Evolutionary conservation across 73 alveolate genomes (phyloP).

Genomic region (Stentor roeselii): DNA sequence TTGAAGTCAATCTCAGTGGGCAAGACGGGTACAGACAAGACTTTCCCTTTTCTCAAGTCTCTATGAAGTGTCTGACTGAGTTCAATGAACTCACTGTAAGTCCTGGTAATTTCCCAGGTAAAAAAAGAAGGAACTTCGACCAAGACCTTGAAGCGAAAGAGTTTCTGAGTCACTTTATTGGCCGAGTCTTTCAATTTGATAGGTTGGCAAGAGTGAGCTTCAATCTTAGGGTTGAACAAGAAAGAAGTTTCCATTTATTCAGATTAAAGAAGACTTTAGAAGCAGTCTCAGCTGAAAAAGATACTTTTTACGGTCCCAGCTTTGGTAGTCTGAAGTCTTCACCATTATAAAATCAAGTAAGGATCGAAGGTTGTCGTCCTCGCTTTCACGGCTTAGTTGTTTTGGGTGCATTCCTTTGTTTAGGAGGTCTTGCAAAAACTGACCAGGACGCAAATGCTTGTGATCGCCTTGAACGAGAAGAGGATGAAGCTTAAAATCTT

Average conservation of each 20-base stretch:
- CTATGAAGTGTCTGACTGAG: neutral
- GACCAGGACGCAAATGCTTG: neutral
- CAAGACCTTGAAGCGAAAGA: no score
- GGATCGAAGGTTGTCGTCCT: neutral
- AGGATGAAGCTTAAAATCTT: neutral
- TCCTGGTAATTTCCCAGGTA: neutral
- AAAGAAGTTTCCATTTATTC: neutral
- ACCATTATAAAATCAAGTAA: neutral
- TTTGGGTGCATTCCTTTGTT: constrained; percentile 20
- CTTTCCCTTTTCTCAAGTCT: neutral
- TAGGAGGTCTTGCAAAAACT: neutral
- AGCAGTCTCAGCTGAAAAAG: neutral
- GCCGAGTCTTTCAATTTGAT: no score
- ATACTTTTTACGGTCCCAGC: neutral
- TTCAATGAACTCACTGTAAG: neutral
- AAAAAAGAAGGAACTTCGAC: neutral
- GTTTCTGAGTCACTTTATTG: no score
- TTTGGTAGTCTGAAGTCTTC: neutral
- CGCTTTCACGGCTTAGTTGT: neutral
- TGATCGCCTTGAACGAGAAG: neutral
- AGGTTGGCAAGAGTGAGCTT: no score
- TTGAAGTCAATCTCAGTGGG: neutral
- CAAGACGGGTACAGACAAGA: neutral
- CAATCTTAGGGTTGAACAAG: no score
- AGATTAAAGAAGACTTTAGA: neutral